Base-by-base conservation (phyloP, 345 rosid species). In the Melaleuca alternifolia region DNA sequence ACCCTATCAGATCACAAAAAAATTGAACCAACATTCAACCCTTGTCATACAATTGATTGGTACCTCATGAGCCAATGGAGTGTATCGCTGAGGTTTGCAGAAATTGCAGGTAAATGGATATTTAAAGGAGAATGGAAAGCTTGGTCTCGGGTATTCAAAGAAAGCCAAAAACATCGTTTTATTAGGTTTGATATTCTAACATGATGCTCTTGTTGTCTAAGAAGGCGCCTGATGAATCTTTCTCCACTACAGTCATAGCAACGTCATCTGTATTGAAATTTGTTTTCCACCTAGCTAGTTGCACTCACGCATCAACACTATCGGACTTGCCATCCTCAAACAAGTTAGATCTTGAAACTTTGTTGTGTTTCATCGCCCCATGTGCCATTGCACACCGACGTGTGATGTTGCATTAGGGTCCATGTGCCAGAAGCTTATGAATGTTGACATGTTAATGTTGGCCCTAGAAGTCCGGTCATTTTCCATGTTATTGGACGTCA, bases 101-200 rank as follows among this genome's bases (percentile, higher is more conserved):
- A 65, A 16, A 65, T 37, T 88, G 88, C 85, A 94, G 99, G 95
- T 90, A 26, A 88, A 71, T 65, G 76, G 90, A 62, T 89, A 90
- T 86, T 76, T 95, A 88, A 87, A 87, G 88, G 94, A 88, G 30
- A 91, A 90, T 84, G 94, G 92, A 83, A 84, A 57, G 88, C 98
- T 97, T 57, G 86, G 84, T 7, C 86, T 89, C 86, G 89, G 20
- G 88, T 89, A 90, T 62, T 89, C 46, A 33, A 16, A 65, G 23
- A 0, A 30, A 33, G 6, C 4, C 3, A 16, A 4, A 16, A 65
- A 11, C 33, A 44, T 33, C 11, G 46, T 65, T 65, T 65, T 11
- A 16, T 33, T 33, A 33, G 12, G 6, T 3, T 15, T 3, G 21
- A 28, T 65, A 33, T 20, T 65, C 46, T 28, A 33, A 65, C 77